Conservation (phyloP, 2,329 filamentous ascomycete species). For the Tolypocladium inflatum region DNA sequence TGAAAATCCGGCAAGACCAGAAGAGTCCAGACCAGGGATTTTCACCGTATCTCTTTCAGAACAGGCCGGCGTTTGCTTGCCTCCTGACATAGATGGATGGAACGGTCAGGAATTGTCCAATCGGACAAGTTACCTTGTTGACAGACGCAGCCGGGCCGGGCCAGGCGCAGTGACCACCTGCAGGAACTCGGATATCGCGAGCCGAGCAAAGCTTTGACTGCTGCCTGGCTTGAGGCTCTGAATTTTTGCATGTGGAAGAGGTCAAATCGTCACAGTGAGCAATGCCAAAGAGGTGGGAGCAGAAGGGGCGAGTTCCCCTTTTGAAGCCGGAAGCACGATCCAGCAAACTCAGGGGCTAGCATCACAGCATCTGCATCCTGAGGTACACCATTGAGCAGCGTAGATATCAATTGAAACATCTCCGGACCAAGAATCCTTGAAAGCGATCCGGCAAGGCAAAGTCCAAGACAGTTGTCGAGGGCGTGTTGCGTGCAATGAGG, state of each 20-base stretch:
- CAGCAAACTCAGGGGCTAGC: neutral
- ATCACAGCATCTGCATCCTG: no score
- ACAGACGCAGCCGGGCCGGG: neutral
- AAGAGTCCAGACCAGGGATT: slow-evolving; percentile 12
- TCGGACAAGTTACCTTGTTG: neutral
- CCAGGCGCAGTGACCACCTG: neutral
- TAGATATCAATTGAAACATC: no score
- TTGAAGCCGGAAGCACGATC: no score
- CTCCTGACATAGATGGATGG: slow-evolving; percentile 15
- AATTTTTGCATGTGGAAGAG: no score
- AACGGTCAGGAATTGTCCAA: neutral
- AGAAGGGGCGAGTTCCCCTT: neutral
- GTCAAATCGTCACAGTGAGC: no score
- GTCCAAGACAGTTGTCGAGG: neutral
- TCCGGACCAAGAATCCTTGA: no score
- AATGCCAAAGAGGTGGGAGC: neutral
- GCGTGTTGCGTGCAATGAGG: neutral
- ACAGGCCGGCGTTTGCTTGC: slow-evolving; percentile 23
- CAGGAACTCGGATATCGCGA: neutral
- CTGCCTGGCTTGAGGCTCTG: neutral
- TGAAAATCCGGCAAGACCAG: slow-evolving; percentile 1
- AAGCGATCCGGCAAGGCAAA: neutral
- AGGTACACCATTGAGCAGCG: neutral
- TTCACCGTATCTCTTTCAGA: slow-evolving; percentile 21
- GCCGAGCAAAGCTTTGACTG: neutral